phyloP scores from a whole-genome alignment of 2,329 filamentous ascomycete species.

The Cordyceps militaris region DNA sequence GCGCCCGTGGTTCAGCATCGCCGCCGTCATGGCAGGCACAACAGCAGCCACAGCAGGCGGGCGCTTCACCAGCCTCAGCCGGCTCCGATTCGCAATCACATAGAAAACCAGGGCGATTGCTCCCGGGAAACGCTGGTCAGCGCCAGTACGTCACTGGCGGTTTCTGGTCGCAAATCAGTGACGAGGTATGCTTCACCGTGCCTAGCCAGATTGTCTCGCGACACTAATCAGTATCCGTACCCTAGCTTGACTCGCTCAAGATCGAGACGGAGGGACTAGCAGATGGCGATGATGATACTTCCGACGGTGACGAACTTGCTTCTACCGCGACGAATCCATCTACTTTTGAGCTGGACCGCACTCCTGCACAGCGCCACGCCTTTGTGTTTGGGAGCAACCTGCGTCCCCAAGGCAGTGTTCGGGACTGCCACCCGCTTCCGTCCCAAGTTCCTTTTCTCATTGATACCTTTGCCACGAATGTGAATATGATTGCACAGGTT shows the following conservation, averaged over 20 bases:
- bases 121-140: conserved; percentile 18
- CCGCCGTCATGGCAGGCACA: conserved; percentile 21
- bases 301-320: conserved; percentile 30
- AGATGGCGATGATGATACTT: conserved; percentile 29
- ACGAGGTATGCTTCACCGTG: conserved; percentile 37
- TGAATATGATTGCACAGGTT: conserved; percentile 37
- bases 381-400: conserved; percentile 46
- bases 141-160: conserved; percentile 44
- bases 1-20: conserved; percentile 16
- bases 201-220: background rate
- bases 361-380: conserved; percentile 39
- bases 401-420: conserved; percentile 24
- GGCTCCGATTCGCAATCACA: conserved; percentile 16
- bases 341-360: conserved; percentile 33
- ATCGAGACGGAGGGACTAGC: conserved; percentile 30
- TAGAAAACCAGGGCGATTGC: conserved; percentile 12
- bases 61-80: conserved; percentile 1
- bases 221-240: background rate
- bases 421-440: conserved; percentile 42
- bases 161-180: conserved; percentile 50
- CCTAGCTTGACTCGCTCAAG: conserved; percentile 38
- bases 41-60: conserved; percentile 26
- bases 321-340: conserved; percentile 23
- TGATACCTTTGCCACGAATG: conserved; percentile 43
- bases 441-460: conserved; percentile 49